These are phyloP conservation scores for Colletotrichum sp. DNA, from an alignment of 2,329 filamentous ascomycete genomes.

Conservation along the genomic window DNA sequence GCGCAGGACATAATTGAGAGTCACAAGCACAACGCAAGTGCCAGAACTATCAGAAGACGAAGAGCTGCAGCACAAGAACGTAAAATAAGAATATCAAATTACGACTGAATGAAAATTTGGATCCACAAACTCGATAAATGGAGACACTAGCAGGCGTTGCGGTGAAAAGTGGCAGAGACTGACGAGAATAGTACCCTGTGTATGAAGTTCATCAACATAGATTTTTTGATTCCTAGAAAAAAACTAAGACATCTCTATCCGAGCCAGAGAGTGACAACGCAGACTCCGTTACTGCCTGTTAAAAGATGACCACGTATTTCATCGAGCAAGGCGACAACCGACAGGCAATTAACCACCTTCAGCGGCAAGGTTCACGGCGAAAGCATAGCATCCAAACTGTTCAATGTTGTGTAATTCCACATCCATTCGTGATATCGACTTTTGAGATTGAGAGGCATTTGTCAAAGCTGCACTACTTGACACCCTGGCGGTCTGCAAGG, in stretches of 20 bases:
- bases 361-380: not conserved
- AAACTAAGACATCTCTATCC: too few species aligned
- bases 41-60: not conserved
- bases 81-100: too few species aligned
- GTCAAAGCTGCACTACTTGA: not conserved
- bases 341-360: not conserved
- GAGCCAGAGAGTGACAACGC: accelerated
- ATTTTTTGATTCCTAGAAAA: too few species aligned
- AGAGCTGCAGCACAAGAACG: too few species aligned
- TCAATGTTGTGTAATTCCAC: not conserved
- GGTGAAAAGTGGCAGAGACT: not conserved
- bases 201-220: not conserved
- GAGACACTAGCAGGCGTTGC: not conserved
- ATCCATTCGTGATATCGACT: not conserved
- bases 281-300: not conserved
- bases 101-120: not conserved
- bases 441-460: not conserved
- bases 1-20: not conserved
- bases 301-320: not conserved
- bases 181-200: not conserved
- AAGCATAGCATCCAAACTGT: not conserved
- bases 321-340: not conserved
- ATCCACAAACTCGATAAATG: not conserved
- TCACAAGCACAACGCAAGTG: not conserved
- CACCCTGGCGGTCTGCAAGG: not conserved